Conservation (phyloP, 2,329 filamentous ascomycete species). For the Aciculosporium take region DNA sequence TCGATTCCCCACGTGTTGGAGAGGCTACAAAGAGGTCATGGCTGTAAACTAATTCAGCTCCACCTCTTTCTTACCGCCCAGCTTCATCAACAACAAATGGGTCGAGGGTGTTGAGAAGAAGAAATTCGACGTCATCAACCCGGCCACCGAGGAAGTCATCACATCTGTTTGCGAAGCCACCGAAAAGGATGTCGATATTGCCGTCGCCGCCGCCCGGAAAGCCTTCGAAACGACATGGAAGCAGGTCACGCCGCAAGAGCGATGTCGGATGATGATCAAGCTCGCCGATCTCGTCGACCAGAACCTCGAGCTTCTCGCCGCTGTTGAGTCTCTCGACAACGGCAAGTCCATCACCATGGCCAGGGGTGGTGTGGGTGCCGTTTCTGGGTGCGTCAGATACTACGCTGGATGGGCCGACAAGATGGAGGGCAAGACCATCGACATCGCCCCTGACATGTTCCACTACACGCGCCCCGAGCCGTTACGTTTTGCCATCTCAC, state of each 20-base stretch:
- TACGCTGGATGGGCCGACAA: slow-evolving; percentile 81
- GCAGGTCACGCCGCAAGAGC: slow-evolving; percentile 52
- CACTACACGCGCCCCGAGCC: slow-evolving; percentile 71
- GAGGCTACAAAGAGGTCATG: no score
- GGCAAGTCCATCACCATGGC: slow-evolving; percentile 70
- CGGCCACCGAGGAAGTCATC: slow-evolving; percentile 71
- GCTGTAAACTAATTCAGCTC: not conserved
- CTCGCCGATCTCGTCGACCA: slow-evolving; percentile 70
- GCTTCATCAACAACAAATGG: slow-evolving; percentile 90
- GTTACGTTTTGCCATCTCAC: slow-evolving; percentile 21
- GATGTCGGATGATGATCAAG: slow-evolving; percentile 56
- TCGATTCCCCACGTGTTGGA: not conserved
- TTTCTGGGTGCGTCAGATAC: slow-evolving; percentile 58
- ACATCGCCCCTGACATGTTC: slow-evolving; percentile 64
- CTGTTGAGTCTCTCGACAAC: slow-evolving; percentile 79
- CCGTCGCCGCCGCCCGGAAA: slow-evolving; percentile 72
- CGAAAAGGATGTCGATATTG: slow-evolving; percentile 72
- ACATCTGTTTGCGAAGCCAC: slow-evolving; percentile 69
- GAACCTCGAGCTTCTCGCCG: slow-evolving; percentile 60
- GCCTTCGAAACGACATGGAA: slow-evolving; percentile 67
- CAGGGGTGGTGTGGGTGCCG: slow-evolving; percentile 57
- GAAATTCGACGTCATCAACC: slow-evolving; percentile 89
- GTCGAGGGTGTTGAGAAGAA: slow-evolving; percentile 66
- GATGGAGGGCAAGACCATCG: slow-evolving; percentile 75
- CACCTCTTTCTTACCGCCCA: slow-evolving; percentile 18